These are phyloP conservation scores for Neurospora tetraspora DNA, from an alignment of 495 filamentous ascomycete species.

Conservation along the genomic window DNA sequence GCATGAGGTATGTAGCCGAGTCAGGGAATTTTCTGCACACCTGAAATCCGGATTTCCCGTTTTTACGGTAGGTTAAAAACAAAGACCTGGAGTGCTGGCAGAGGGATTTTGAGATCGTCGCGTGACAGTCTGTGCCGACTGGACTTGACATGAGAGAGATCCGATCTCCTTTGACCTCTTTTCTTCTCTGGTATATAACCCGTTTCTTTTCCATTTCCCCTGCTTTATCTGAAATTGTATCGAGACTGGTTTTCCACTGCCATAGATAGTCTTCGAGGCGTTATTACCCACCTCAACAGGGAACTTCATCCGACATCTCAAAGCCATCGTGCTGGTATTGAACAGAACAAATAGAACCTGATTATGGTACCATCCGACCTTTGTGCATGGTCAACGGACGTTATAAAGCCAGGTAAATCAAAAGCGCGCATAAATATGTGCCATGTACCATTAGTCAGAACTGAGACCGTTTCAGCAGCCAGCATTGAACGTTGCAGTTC, in stretches of 20 bases:
- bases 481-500: not conserved
- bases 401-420: not conserved
- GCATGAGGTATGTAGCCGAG: too few relatives aligned
- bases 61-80: not conserved
- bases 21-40: too few relatives aligned
- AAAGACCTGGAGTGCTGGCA: not conserved
- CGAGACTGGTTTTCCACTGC: not conserved
- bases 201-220: not conserved
- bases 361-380: not conserved
- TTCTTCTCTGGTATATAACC: not conserved
- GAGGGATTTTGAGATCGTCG: not conserved
- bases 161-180: not conserved
- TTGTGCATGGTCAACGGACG: not conserved
- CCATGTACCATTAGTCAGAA: not conserved
- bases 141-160: not conserved
- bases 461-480: not conserved
- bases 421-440: not conserved
- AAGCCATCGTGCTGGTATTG: not conserved
- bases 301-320: not conserved
- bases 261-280: not conserved
- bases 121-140: not conserved
- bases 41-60: too few relatives aligned
- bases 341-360: not conserved
- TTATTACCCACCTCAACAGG: not conserved
- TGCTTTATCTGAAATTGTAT: not conserved